Percentiles rank a stretch among this genome's conserved stretches.
phyloP scores from a whole-genome alignment of 352 stramenopile species.

The Pythium chondricola region DNA sequence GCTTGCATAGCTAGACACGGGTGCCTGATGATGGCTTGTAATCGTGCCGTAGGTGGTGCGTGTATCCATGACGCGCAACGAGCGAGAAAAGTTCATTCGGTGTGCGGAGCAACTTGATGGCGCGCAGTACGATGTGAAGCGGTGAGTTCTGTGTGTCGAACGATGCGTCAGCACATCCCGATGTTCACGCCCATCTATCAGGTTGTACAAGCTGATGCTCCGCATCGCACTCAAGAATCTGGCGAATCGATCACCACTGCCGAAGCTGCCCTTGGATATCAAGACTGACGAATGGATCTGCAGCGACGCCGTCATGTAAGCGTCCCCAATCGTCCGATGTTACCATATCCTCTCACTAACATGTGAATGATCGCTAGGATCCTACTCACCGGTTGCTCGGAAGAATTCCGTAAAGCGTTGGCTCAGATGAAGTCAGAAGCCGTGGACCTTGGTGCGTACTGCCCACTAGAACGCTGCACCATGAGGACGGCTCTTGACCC shows the following conservation, averaged over 20 bases:
- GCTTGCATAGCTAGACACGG: background rate
- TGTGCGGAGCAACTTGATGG: slow-evolving; percentile 54
- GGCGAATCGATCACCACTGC: slow-evolving; percentile 30
- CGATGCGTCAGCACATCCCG: too few relatives aligned
- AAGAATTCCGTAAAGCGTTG: slow-evolving; percentile 39
- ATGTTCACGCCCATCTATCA: too few relatives aligned
- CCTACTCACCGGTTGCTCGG: slow-evolving; percentile 54
- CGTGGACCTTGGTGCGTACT: slow-evolving; percentile 32
- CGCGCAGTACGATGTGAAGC: slow-evolving; percentile 55
- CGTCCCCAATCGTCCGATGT: background rate
- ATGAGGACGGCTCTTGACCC: background rate
- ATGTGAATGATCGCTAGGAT: too few relatives aligned
- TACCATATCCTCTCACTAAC: too few relatives aligned
- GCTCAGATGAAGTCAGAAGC: slow-evolving; percentile 32
- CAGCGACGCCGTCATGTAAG: slow-evolving; percentile 69
- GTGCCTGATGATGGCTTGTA: background rate
- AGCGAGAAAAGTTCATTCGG: slow-evolving; percentile 49
- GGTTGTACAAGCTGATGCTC: slow-evolving; percentile 58
- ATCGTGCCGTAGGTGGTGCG: slow-evolving; percentile 40
- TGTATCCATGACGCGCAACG: slow-evolving; percentile 33
- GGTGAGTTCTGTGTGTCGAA: too few relatives aligned
- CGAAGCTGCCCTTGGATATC: slow-evolving; percentile 39
- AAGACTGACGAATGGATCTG: slow-evolving; percentile 67
- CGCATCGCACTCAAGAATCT: slow-evolving; percentile 47
- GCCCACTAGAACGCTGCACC: background rate